Percentiles rank a stretch among this genome's conserved stretches.
Evolutionary conservation across 805 yeast genomes (phyloP).

Genomic region (Starmerella potacharoeniae): DNA sequence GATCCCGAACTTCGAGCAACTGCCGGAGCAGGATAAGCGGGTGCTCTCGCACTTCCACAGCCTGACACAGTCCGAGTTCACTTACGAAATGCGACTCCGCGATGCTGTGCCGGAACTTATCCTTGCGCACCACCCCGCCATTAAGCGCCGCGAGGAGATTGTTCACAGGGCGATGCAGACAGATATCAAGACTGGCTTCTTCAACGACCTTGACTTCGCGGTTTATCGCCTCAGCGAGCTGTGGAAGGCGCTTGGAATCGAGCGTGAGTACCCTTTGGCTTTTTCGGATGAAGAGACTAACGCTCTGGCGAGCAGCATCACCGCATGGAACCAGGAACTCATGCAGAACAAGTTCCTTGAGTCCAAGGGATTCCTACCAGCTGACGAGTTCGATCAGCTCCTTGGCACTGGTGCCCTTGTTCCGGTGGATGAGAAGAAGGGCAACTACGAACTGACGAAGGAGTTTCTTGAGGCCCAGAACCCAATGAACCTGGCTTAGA

Average conservation of each 20-base stretch:
- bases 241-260: conserved; percentile 18
- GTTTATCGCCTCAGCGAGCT: conserved; percentile 17
- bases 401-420: conserved; percentile 57
- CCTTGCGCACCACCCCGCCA: conserved; percentile 68
- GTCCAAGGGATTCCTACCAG: conserved; percentile 93
- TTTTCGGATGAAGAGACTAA: conserved; percentile 50
- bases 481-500: conserved; percentile 3
- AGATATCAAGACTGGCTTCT: conserved; percentile 21
- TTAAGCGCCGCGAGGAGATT: conserved; percentile 40
- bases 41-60: conserved; percentile 79
- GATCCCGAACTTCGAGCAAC: conserved; percentile 52
- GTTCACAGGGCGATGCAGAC: conserved; percentile 25
- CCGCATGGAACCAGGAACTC: conserved; percentile 55
- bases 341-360: conserved; percentile 73
- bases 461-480: conserved; percentile 20
- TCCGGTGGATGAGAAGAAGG: conserved; percentile 39
- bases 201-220: conserved; percentile 23
- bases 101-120: conserved; percentile 53
- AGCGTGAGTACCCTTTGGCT: conserved; percentile 43
- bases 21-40: conserved; percentile 62
- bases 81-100: conserved; percentile 74
- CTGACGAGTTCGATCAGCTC: conserved; percentile 71
- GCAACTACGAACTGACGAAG: conserved; percentile 35
- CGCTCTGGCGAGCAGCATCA: conserved; percentile 45
- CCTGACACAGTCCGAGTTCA: conserved; percentile 80